Evolutionary conservation across 257 asterid genomes (phyloP).

Genomic region (Eustoma russellianum): DNA sequence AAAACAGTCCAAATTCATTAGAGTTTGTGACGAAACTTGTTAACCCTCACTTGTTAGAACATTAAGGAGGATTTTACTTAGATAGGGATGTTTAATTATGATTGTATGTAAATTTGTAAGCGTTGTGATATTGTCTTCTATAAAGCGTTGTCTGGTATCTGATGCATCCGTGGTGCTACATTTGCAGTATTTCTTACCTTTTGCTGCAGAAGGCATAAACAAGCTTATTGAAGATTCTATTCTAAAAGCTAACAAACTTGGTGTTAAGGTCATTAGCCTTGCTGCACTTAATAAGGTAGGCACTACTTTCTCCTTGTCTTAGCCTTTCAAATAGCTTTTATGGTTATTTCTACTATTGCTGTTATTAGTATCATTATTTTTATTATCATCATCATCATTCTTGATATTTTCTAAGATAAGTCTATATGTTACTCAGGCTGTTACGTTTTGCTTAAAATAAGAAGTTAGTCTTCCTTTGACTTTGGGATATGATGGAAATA

Average conservation of each 20-base stretch:
- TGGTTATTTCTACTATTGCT: neutral
- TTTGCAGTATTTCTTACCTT: conserved; percentile 93
- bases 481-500: no score
- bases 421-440: no score
- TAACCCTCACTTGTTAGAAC: no score
- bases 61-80: no score
- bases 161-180: conserved; percentile 11
- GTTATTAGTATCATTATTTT: neutral
- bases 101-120: no score
- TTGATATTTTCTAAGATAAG: no score
- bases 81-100: neutral
- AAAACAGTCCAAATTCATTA: no score
- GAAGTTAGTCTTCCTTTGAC: no score
- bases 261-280: conserved; percentile 89
- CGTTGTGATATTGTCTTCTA: no score
- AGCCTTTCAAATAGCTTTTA: neutral
- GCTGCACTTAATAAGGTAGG: conserved; percentile 87
- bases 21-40: no score
- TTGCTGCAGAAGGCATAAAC: conserved; percentile 78
- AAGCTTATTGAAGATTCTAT: conserved; percentile 85
- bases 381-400: neutral
- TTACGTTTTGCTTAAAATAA: no score
- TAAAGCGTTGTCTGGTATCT: neutral
- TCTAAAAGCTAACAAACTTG: conserved; percentile 77
- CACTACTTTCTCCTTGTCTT: conserved; percentile 10